Percentiles rank a stretch among this genome's conserved stretches.
Conservation (phyloP, 2,329 filamentous ascomycete species). For the Exophiala sideris region DNA sequence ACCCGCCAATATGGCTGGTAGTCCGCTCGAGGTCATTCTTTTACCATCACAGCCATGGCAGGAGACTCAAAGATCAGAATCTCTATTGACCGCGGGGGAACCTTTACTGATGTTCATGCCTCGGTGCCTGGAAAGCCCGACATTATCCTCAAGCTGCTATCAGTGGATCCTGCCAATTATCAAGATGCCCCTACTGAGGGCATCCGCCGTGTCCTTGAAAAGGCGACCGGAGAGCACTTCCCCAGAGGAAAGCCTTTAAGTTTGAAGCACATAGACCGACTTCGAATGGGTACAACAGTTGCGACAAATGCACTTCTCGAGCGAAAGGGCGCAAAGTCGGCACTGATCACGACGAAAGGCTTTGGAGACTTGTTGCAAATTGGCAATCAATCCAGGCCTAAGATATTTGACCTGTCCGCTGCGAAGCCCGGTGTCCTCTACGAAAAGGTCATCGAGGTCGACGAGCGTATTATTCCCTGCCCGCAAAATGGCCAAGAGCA, state of each 20-base stretch:
- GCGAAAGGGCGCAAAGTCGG: constrained; percentile 82
- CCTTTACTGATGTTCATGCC: constrained; percentile 41
- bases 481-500: neutral
- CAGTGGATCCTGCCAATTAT: constrained; percentile 40
- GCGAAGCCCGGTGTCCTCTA: constrained; percentile 69
- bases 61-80: constrained; percentile 7
- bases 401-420: constrained; percentile 90
- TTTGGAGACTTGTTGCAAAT: constrained; percentile 85
- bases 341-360: constrained; percentile 79
- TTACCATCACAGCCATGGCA: neutral
- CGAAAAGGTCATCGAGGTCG: constrained; percentile 28
- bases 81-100: constrained; percentile 36
- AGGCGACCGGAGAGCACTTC: constrained; percentile 20
- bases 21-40: neutral
- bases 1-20: neutral
- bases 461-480: constrained; percentile 21
- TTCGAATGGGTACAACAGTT: constrained; percentile 78
- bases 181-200: constrained; percentile 67
- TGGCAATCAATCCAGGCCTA: constrained; percentile 83
- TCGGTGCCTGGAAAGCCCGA: constrained; percentile 33
- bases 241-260: constrained; percentile 8
- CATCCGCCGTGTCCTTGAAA: constrained; percentile 66
- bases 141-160: constrained; percentile 40
- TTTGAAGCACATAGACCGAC: neutral
- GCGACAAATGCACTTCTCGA: constrained; percentile 86